Evolutionary conservation across 805 yeast species (phyloP).

Genomic region (Candida ovalis): DNA sequence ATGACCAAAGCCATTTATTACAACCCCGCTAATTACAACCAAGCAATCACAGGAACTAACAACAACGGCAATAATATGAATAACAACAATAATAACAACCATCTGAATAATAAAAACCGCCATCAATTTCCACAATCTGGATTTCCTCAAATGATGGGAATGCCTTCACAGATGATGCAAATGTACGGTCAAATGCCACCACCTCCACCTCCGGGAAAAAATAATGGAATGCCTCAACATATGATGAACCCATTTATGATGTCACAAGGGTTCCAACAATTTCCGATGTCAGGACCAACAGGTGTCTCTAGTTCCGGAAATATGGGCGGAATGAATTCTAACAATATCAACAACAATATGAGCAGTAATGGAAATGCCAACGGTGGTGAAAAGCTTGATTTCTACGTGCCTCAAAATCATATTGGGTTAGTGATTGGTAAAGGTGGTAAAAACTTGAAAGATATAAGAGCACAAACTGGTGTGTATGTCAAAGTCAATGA

Average conservation of each 20-base stretch:
- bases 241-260: conserved; percentile 6
- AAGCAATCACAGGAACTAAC: conserved; percentile 24
- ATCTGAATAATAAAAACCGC: conserved; percentile 1
- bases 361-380: conserved; percentile 9
- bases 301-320: background rate
- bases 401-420: conserved; percentile 69
- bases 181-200: conserved; percentile 20
- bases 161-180: conserved; percentile 26
- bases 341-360: conserved; percentile 8
- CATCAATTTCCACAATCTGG: conserved; percentile 13
- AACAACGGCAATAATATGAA: background rate
- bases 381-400: conserved; percentile 49
- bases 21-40: conserved; percentile 48
- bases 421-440: conserved; percentile 86
- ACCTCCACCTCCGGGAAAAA: conserved; percentile 7
- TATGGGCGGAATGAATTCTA: background rate
- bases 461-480: conserved; percentile 71
- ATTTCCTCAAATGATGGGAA: conserved; percentile 23
- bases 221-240: conserved; percentile 3
- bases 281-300: background rate
- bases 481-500: conserved; percentile 69
- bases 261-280: conserved; percentile 6
- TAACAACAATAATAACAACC: conserved; percentile 1
- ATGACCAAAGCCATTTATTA: conserved; percentile 54
- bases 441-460: conserved; percentile 78